phyloP scores from a whole-genome alignment of 306 rosid genomes.

The Vigna unguiculata region DNA sequence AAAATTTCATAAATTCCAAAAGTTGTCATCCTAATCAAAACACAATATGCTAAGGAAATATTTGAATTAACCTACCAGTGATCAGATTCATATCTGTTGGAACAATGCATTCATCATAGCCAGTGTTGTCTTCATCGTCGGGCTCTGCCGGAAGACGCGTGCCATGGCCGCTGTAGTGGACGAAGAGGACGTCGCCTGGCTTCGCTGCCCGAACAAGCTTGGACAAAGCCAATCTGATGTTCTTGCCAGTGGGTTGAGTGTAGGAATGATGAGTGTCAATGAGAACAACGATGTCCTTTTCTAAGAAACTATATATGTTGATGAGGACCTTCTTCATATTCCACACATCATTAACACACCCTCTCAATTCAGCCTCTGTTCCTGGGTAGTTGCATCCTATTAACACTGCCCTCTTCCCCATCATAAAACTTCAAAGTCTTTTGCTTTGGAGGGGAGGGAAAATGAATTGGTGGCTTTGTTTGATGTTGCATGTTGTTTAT shows the following conservation, averaged over 20 bases:
- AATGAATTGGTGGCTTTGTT: background rate
- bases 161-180: constrained; percentile 89
- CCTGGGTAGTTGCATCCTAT: constrained; percentile 85
- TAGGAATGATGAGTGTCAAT: constrained; percentile 45
- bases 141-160: constrained; percentile 85
- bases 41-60: background rate
- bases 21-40: too few relatives aligned
- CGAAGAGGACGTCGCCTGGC: constrained; percentile 64
- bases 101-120: constrained; percentile 88
- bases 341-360: constrained; percentile 83
- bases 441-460: background rate
- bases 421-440: background rate
- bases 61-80: constrained; percentile 64
- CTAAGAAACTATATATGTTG: constrained; percentile 59
- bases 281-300: constrained; percentile 54
- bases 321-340: constrained; percentile 63
- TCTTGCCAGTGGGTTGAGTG: constrained; percentile 74
- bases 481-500: background rate
- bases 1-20: too few relatives aligned
- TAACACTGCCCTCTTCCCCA: constrained; percentile 79
- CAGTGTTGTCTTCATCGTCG: constrained; percentile 75
- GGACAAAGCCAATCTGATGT: constrained; percentile 61
- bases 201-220: constrained; percentile 56
- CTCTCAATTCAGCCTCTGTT: constrained; percentile 78
- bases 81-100: constrained; percentile 92